phyloP scores from a whole-genome alignment of 192 early-diverging fungal species.

The Coemansia sp. region DNA sequence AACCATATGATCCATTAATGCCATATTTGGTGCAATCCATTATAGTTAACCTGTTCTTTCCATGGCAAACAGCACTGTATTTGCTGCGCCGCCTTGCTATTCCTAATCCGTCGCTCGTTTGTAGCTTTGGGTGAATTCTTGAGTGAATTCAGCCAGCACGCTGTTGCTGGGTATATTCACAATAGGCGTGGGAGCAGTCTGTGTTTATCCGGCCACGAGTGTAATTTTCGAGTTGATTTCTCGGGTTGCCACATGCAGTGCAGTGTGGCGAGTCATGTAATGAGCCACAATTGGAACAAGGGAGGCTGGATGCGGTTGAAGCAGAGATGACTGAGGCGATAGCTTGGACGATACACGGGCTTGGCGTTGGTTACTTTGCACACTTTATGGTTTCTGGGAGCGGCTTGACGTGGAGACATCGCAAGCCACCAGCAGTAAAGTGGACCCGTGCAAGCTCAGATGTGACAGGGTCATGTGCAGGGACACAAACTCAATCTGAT shows the following conservation, averaged over 20 bases:
- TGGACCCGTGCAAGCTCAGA: not conserved
- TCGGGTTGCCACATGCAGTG: not conserved
- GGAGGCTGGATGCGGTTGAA: too few relatives aligned
- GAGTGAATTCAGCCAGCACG: slow-evolving; percentile 7
- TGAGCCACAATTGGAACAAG: too few relatives aligned
- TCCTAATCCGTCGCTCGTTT: not conserved
- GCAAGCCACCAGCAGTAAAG: slow-evolving; percentile 7
- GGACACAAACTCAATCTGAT: too few relatives aligned
- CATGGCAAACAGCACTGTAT: not conserved
- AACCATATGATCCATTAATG: too few relatives aligned
- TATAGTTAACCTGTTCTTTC: not conserved
- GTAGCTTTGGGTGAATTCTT: not conserved
- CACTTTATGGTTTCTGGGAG: not conserved
- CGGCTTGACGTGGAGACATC: slow-evolving; percentile 11
- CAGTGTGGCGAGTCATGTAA: too few relatives aligned
- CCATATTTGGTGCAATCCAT: too few relatives aligned
- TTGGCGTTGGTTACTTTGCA: too few relatives aligned
- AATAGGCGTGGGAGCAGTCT: slow-evolving; percentile 9
- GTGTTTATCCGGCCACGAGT: slow-evolving; percentile 8
- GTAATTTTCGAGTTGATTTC: slow-evolving; percentile 9
- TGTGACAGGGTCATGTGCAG: too few relatives aligned
- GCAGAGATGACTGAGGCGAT: too few relatives aligned
- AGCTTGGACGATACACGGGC: too few relatives aligned
- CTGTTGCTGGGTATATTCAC: slow-evolving; percentile 3
- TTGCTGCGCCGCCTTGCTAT: not conserved